These are phyloP conservation scores for Monosporozyma servazzii DNA, from an alignment of 805 yeast species.

Conservation along the genomic window DNA sequence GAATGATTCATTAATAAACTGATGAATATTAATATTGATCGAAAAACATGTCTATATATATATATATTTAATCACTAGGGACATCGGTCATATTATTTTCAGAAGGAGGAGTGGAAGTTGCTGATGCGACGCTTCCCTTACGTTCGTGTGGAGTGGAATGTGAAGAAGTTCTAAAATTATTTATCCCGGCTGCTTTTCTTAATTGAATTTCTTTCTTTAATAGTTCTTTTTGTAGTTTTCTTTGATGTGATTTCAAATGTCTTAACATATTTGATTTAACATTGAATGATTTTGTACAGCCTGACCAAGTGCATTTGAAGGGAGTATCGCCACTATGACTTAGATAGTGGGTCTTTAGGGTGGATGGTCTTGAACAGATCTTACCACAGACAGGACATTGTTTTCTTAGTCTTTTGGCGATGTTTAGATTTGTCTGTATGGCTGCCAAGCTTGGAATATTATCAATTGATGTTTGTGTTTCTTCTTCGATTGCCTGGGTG, in stretches of 20 bases:
- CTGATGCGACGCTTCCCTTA: too few relatives aligned
- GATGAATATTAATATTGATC: too few relatives aligned
- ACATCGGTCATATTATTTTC: too few relatives aligned
- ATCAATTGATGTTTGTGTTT: too few relatives aligned
- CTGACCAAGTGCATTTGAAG: conserved; percentile 50
- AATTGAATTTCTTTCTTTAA: not conserved
- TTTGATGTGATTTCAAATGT: conserved; percentile 59
- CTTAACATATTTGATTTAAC: conserved; percentile 77
- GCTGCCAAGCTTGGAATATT: not conserved
- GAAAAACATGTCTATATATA: too few relatives aligned
- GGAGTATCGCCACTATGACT: conserved; percentile 82
- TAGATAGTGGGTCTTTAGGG: conserved; percentile 67
- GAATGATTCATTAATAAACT: too few relatives aligned
- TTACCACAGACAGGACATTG: conserved; percentile 54
- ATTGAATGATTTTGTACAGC: conserved; percentile 61
- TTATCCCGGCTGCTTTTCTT: not conserved
- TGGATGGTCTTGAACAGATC: conserved; percentile 74
- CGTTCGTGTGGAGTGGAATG: too few relatives aligned
- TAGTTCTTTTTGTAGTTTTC: conserved; percentile 14
- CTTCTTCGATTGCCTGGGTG: too few relatives aligned
- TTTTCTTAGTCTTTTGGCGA: conserved; percentile 24
- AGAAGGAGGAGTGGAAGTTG: too few relatives aligned
- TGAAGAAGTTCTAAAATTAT: too few relatives aligned
- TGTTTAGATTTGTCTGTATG: conserved; percentile 7
- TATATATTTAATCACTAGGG: too few relatives aligned